phyloP scores from a whole-genome alignment of 805 yeast genomes.

The Hanseniaspora jakobsenii region DNA sequence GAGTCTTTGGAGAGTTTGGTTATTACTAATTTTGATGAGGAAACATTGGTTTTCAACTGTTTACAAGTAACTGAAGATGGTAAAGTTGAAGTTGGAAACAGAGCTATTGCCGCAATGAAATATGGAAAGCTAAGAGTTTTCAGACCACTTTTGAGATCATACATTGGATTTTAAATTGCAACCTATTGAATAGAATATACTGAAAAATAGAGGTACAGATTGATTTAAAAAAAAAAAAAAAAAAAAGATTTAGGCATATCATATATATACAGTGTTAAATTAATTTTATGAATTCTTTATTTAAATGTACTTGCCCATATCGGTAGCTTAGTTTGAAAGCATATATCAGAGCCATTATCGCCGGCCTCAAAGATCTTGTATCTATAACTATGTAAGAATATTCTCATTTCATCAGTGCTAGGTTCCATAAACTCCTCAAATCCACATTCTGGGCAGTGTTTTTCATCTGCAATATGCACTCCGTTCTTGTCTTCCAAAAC shows the following conservation, averaged over 20 bases:
- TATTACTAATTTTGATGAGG: constrained; percentile 60
- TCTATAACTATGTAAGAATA: constrained; percentile 29
- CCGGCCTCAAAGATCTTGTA: constrained; percentile 25
- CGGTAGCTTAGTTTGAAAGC: constrained; percentile 36
- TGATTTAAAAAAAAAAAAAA: neutral
- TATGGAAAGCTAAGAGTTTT: constrained; percentile 71
- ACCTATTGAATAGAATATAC: too few species aligned
- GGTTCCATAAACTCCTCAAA: constrained; percentile 21
- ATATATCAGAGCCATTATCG: constrained; percentile 20
- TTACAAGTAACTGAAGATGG: constrained; percentile 42
- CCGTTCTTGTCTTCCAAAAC: constrained; percentile 25
- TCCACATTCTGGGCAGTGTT: constrained; percentile 24
- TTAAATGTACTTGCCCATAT: constrained; percentile 31
- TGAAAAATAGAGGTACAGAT: too few species aligned
- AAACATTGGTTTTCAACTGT: constrained; percentile 59
- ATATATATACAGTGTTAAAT: neutral
- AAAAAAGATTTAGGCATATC: neutral
- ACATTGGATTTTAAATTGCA: constrained; percentile 60
- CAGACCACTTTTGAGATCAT: constrained; percentile 62
- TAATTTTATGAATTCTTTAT: neutral
- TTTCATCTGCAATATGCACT: too few species aligned
- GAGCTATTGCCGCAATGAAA: constrained; percentile 59
- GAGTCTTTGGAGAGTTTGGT: constrained; percentile 41
- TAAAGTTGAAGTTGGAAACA: constrained; percentile 46
- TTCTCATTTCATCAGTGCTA: constrained; percentile 22